These are phyloP conservation scores for Tephrocybe sp. DNA, from an alignment of 768 basidiomycete genomes.

Conservation along the genomic window DNA sequence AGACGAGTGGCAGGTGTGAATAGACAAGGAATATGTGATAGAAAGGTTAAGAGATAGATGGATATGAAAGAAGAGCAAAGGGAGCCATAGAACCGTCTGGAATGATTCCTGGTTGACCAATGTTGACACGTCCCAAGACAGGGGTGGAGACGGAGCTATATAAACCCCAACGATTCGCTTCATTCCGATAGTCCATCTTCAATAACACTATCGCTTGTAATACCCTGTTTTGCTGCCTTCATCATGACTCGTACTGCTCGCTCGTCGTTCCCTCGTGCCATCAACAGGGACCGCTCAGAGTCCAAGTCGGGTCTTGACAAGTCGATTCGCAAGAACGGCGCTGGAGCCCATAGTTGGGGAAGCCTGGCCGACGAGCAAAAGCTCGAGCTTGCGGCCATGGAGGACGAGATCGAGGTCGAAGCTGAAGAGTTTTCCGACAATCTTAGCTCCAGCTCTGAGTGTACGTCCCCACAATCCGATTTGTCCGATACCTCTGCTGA, in stretches of 20 bases:
- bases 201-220: background rate
- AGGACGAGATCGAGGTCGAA: constrained; percentile 58
- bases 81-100: constrained; percentile 14
- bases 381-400: constrained; percentile 56
- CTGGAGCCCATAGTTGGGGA: constrained; percentile 88
- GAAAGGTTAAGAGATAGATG: background rate
- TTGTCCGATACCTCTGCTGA: background rate
- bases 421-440: constrained; percentile 29
- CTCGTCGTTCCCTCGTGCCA: constrained; percentile 67
- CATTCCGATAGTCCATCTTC: constrained; percentile 6
- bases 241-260: constrained; percentile 82
- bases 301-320: constrained; percentile 76
- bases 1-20: background rate
- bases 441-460: constrained; percentile 18
- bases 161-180: constrained; percentile 14
- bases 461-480: no score
- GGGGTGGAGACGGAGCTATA: constrained; percentile 20
- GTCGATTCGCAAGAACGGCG: constrained; percentile 74
- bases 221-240: background rate
- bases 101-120: constrained; percentile 19
- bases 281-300: constrained; percentile 76
- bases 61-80: background rate
- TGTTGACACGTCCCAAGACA: constrained; percentile 19
- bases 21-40: background rate
- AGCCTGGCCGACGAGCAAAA: constrained; percentile 61